Conservation (phyloP, 2,329 filamentous ascomycete genomes). For the Pyricularia sp. region DNA sequence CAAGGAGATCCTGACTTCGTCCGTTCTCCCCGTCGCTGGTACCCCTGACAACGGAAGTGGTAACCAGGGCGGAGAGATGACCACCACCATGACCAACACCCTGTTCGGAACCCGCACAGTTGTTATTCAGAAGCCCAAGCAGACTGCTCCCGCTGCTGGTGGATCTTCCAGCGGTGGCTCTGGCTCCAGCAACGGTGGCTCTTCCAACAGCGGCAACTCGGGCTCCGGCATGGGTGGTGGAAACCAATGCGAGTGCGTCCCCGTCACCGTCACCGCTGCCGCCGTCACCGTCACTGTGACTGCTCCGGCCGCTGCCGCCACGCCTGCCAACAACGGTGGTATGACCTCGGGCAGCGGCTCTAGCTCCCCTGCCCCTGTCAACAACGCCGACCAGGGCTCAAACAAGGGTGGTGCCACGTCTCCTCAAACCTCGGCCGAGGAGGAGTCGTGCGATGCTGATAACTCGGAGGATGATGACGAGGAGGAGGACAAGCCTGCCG, state of each 20-base stretch:
- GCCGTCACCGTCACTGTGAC: constrained; percentile 2
- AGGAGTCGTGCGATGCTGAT: constrained; percentile 1
- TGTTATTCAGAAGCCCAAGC: constrained; percentile 4
- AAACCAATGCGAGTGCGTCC: neutral
- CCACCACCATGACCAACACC: constrained; percentile 14
- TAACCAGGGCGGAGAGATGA: constrained; percentile 9
- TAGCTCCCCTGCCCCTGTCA: neutral
- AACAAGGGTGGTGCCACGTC: neutral
- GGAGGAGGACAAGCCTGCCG: neutral
- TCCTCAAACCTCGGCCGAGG: neutral
- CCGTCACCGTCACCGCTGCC: neutral
- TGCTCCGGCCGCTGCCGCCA: neutral
- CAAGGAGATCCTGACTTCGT: constrained; percentile 10
- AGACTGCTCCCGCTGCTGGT: constrained; percentile 3
- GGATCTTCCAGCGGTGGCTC: neutral
- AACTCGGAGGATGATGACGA: neutral
- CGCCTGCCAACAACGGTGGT: neutral
- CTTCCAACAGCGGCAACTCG: neutral
- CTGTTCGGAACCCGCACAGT: constrained; percentile 13
- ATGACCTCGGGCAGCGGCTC: neutral
- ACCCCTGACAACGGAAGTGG: constrained; percentile 5
- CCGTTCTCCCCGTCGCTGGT: constrained; percentile 1
- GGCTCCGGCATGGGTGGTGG: neutral
- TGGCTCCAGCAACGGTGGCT: neutral
- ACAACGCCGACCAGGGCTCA: neutral